Percentiles rank a stretch among this genome's conserved stretches.
These are phyloP conservation scores for Diaporthe ampelina DNA, from an alignment of 2,329 filamentous ascomycete genomes.

Conservation along the genomic window DNA sequence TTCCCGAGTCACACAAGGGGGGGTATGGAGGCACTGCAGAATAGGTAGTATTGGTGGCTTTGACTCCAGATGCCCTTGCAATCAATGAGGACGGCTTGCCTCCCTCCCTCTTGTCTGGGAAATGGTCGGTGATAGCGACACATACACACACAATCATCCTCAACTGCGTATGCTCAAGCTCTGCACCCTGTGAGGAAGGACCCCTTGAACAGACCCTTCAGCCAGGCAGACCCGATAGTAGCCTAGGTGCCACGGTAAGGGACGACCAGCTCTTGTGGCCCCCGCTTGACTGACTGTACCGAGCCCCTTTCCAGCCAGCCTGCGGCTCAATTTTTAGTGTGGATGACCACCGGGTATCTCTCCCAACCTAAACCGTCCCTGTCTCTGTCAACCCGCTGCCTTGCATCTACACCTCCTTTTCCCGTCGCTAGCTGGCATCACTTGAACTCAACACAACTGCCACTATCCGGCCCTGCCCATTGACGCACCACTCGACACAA, in stretches of 20 bases:
- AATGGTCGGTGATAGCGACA: constrained; percentile 22
- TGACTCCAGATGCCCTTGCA: constrained; percentile 20
- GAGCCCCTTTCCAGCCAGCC: constrained; percentile 36
- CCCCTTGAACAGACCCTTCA: constrained; percentile 16
- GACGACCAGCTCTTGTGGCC: constrained; percentile 10
- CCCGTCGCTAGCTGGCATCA: constrained; percentile 40
- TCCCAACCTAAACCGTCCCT: constrained; percentile 37
- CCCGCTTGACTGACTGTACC: constrained; percentile 33
- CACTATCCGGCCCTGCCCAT: constrained; percentile 25
- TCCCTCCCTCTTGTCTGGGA: constrained; percentile 19
- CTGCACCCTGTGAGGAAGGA: not conserved
- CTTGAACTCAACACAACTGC: constrained; percentile 35
- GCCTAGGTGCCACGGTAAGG: not conserved
- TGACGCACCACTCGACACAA: constrained; percentile 28
- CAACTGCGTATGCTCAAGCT: not conserved
- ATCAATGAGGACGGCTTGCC: constrained; percentile 6
- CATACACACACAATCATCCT: not conserved
- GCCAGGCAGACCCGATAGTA: constrained; percentile 6
- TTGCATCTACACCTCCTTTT: constrained; percentile 42
- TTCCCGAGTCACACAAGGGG: constrained; percentile 34
- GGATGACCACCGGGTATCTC: constrained; percentile 37
- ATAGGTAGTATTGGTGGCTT: constrained; percentile 15
- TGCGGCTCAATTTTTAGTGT: constrained; percentile 40
- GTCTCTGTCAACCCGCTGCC: constrained; percentile 37
- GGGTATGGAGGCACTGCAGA: constrained; percentile 15